Conservation (phyloP, 2,329 filamentous ascomycete species). For the Epichloe hybrida region DNA sequence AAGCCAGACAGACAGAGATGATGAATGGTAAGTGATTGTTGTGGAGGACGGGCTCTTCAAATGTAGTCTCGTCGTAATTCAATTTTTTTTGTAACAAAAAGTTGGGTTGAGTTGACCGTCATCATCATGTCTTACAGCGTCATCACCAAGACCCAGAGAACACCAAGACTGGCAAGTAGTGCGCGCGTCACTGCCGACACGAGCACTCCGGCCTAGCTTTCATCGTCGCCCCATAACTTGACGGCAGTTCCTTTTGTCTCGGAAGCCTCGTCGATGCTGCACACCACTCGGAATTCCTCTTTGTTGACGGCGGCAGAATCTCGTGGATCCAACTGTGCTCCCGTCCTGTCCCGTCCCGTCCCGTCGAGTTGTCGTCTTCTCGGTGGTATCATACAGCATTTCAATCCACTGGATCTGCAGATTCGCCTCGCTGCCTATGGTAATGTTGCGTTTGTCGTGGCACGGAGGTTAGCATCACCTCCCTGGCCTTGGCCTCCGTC, state of each 20-base stretch:
- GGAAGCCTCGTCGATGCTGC: constrained; percentile 21
- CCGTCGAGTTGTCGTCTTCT: neutral
- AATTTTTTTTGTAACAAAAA: too few relatives aligned
- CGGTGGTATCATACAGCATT: constrained; percentile 38
- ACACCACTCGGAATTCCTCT: constrained; percentile 15
- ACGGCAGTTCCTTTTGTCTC: constrained; percentile 13
- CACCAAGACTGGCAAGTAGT: neutral
- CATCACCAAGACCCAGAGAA: neutral
- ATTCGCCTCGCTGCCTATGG: constrained; percentile 34
- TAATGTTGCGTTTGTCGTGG: constrained; percentile 34
- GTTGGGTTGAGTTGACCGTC: neutral
- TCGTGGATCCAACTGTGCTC: too few relatives aligned
- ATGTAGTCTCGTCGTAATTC: too few relatives aligned
- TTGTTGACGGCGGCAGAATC: neutral
- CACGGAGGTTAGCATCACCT: constrained; percentile 30
- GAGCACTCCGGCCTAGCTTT: neutral
- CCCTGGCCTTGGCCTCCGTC: constrained; percentile 13
- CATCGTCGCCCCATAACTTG: constrained; percentile 13
- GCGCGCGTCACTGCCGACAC: too few relatives aligned
- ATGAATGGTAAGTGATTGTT: too few relatives aligned
- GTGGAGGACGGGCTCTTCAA: too few relatives aligned
- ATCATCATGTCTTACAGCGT: neutral
- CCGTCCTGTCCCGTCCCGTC: too few relatives aligned
- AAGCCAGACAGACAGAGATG: too few relatives aligned
- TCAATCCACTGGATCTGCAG: constrained; percentile 52